These are phyloP conservation scores for Malus domestica DNA, from an alignment of 306 rosid genomes.

Conservation along the genomic window ASM211411v1 NC_041790.1:10027001-10027500, in stretches of 20 bases:
- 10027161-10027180: not conserved
- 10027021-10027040: not conserved
- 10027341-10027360: constrained; percentile 55
- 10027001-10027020: not conserved
- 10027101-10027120: not conserved
- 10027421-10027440: not conserved
- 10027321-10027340: constrained; percentile 42
- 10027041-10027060: not conserved
- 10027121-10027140: not conserved
- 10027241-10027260: constrained; percentile 26
- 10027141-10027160: not conserved
- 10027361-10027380: constrained; percentile 86
- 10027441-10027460: not conserved
- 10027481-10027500: not conserved
- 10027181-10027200: not conserved
- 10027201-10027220: not conserved
- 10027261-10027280: constrained; percentile 66
- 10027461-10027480: not conserved
- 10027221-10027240: constrained; percentile 51
- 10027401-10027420: constrained; percentile 8
- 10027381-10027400: constrained; percentile 34
- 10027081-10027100: not conserved
- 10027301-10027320: constrained; percentile 47
- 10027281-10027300: constrained; percentile 95
- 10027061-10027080: not conserved